These are phyloP conservation scores for Speleostelium caveatum DNA, from an alignment of 78 protist species.

Conservation along the genomic window DNA sequence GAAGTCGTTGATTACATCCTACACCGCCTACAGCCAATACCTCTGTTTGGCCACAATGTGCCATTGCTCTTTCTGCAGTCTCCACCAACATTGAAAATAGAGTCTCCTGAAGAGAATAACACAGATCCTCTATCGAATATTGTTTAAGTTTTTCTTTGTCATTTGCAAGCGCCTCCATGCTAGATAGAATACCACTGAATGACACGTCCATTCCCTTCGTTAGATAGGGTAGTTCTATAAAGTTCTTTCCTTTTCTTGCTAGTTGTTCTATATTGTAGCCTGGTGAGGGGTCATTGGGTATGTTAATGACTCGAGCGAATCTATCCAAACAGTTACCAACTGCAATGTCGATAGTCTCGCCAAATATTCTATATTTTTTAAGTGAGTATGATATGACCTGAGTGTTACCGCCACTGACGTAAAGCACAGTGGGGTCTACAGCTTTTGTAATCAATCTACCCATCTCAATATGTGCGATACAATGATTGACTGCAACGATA, in stretches of 20 bases:
- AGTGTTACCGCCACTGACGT: constrained; percentile 99
- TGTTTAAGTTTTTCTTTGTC: background rate
- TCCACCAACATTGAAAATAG: constrained; percentile 99
- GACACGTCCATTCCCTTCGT: constrained; percentile 98
- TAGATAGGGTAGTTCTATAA: constrained; percentile 95
- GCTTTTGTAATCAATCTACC: constrained; percentile 97
- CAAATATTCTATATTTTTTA: constrained; percentile 97
- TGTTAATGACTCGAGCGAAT: constrained; percentile 86
- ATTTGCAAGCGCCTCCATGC: constrained; percentile 70
- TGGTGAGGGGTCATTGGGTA: constrained; percentile 99
- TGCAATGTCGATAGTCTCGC: constrained; percentile 99
- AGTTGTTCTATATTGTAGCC: constrained; percentile 99
- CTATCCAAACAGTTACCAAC: constrained; percentile 98
- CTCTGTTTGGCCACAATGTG: constrained; percentile 93
- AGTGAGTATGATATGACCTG: constrained; percentile 88
- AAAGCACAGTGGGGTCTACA: constrained; percentile 97
- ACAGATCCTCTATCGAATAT: constrained; percentile 90
- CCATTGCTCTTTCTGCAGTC: constrained; percentile 99
- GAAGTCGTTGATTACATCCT: constrained; percentile 91
- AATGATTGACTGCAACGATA: constrained; percentile 97
- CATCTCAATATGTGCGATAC: constrained; percentile 99
- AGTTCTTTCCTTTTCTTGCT: constrained; percentile 89
- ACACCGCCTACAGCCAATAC: constrained; percentile 99
- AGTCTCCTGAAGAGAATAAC: constrained; percentile 96
- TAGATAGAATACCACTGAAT: constrained; percentile 94